These are phyloP conservation scores for Aspergillus biplanus DNA, from an alignment of 495 filamentous ascomycete species.

Conservation along the genomic window DNA sequence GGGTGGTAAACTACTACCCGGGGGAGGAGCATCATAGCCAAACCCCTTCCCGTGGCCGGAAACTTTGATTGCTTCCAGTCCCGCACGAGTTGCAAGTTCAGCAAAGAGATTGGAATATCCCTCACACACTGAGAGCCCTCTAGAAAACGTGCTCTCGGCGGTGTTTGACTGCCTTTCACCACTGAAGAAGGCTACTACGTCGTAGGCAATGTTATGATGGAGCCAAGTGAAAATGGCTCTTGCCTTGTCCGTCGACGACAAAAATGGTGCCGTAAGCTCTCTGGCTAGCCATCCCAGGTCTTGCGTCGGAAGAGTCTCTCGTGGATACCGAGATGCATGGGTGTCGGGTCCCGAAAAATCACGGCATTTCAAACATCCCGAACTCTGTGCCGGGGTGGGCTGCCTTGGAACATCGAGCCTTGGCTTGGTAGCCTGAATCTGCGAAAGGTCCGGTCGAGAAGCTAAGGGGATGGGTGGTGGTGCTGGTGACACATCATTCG, in stretches of 20 bases:
- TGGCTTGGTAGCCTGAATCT: conserved; percentile 58
- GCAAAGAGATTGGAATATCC: conserved; percentile 88
- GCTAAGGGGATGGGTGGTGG: conserved; percentile 61
- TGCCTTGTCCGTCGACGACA: conserved; percentile 84
- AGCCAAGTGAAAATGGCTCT: conserved; percentile 92
- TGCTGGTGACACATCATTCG: conserved; percentile 50
- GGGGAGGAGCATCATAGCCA: conserved; percentile 60
- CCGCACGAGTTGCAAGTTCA: conserved; percentile 71
- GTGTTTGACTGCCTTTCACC: conserved; percentile 67
- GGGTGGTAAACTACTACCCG: conserved; percentile 61
- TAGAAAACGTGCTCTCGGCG: conserved; percentile 65
- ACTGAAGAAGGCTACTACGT: conserved; percentile 75
- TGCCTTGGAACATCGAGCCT: conserved; percentile 32
- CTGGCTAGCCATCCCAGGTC: conserved; percentile 73
- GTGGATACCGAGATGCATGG: conserved; percentile 77
- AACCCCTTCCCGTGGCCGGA: conserved; percentile 87
- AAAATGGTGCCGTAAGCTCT: conserved; percentile 77
- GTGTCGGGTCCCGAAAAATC: conserved; percentile 83
- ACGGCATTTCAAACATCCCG: conserved; percentile 75
- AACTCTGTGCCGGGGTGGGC: conserved; percentile 21
- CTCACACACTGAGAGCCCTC: conserved; percentile 85
- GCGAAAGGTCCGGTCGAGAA: conserved; percentile 62
- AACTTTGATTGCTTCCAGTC: conserved; percentile 71
- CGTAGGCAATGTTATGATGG: conserved; percentile 91
- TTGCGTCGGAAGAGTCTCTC: conserved; percentile 63